phyloP scores from a whole-genome alignment of 2,329 filamentous ascomycete genomes.

The Chaetomiaceae sp. region DNA sequence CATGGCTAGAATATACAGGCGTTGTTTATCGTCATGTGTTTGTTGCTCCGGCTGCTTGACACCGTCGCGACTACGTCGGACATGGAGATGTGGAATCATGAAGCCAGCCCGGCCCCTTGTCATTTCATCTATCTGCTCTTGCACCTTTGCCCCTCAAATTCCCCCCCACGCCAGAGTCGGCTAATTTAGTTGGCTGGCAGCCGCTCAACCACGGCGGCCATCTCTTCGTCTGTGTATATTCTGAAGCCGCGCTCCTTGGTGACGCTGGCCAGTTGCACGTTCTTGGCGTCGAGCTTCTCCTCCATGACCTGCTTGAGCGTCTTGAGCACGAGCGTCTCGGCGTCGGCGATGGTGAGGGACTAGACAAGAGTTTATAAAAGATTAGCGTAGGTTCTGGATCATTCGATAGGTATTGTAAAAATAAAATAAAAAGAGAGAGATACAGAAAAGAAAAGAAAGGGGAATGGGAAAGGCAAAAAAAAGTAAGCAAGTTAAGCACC shows the following conservation, averaged over 20 bases:
- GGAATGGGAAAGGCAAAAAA: background rate
- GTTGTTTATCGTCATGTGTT: background rate
- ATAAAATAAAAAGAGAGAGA: background rate
- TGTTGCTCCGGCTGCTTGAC: background rate
- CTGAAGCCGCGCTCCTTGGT: constrained; percentile 97
- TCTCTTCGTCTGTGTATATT: constrained; percentile 97
- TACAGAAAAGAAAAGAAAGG: background rate
- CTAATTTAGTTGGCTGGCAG: constrained; percentile 59
- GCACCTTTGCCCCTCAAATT: background rate
- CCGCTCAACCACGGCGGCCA: constrained; percentile 86
- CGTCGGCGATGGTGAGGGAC: constrained; percentile 87
- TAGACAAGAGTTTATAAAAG: too few relatives aligned
- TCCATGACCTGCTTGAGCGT: constrained; percentile 99
- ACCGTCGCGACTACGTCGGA: background rate
- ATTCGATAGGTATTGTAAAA: too few relatives aligned
- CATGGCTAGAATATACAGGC: background rate
- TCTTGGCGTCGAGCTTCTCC: constrained; percentile 98
- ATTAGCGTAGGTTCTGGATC: too few relatives aligned
- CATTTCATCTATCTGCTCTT: background rate
- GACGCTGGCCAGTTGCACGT: constrained; percentile 95
- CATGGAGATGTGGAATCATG: background rate
- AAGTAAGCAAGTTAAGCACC: constrained; percentile 37
- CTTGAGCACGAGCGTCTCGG: constrained; percentile 93
- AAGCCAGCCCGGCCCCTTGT: background rate
- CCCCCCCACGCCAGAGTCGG: too few relatives aligned